Conservation (phyloP, 2,329 filamentous ascomycete genomes). For the Fusarium poae region DNA sequence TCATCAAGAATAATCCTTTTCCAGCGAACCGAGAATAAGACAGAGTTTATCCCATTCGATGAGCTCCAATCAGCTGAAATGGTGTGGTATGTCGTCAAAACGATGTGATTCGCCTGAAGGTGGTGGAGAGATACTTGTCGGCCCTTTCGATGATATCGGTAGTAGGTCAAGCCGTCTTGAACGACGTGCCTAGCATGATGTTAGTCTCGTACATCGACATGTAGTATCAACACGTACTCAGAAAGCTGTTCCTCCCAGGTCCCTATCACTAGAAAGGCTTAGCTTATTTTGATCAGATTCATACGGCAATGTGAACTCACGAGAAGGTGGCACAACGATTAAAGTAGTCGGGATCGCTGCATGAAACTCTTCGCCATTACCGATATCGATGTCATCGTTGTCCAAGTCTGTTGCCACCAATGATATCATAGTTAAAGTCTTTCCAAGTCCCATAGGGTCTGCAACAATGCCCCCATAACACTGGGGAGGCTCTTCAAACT, state of each 20-base stretch:
- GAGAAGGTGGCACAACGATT: conserved; percentile 55
- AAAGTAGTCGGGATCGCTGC: conserved; percentile 43
- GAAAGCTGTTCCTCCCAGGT: conserved; percentile 56
- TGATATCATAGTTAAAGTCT: conserved; percentile 60
- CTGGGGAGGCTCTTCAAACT: conserved; percentile 50
- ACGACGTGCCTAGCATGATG: conserved; percentile 43
- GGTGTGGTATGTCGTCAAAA: conserved; percentile 60
- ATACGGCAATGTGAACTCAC: conserved; percentile 31
- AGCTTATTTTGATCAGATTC: background rate
- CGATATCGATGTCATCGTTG: accelerated
- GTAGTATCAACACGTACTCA: conserved; percentile 17
- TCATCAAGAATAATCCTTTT: conserved; percentile 44
- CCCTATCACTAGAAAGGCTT: conserved; percentile 50
- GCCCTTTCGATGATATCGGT: conserved; percentile 51
- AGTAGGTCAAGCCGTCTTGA: conserved; percentile 38
- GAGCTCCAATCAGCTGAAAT: conserved; percentile 55
- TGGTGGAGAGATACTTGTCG: conserved; percentile 30
- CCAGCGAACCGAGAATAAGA: conserved; percentile 55
- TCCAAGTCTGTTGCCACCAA: conserved; percentile 51
- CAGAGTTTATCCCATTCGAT: conserved; percentile 1
- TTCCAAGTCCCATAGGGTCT: conserved; percentile 62
- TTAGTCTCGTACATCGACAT: background rate
- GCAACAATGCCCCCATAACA: conserved; percentile 62
- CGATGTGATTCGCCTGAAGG: conserved; percentile 43
- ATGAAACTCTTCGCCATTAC: background rate